Conservation (phyloP, 768 basidiomycete genomes). For the Clitopilus hobsonii region DNA sequence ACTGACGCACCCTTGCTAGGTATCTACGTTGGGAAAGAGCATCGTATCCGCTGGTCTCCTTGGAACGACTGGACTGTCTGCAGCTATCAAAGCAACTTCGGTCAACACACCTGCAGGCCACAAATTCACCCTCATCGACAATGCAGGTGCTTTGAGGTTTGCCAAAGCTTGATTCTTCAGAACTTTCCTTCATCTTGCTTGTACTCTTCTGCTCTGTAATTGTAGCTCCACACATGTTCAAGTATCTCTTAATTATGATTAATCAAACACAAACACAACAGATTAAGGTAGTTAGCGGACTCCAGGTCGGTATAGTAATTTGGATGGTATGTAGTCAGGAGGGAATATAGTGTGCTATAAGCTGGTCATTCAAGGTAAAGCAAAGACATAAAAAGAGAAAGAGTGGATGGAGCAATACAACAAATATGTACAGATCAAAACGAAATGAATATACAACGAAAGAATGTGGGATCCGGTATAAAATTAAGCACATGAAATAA, state of each 20-base stretch:
- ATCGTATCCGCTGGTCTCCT: constrained; percentile 48
- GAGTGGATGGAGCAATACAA: not conserved
- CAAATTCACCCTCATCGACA: constrained; percentile 52
- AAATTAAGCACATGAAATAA: not conserved
- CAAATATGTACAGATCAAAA: not conserved
- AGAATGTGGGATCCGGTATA: not conserved
- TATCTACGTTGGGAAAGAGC: constrained; percentile 49
- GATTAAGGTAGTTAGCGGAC: not conserved
- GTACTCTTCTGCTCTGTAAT: too few relatives aligned
- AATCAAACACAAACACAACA: not conserved
- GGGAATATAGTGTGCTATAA: not conserved
- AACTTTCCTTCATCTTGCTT: not conserved
- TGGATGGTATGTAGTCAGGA: not conserved
- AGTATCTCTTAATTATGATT: not conserved
- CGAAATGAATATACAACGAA: too few relatives aligned
- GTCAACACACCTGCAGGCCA: constrained; percentile 27
- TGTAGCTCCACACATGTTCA: not conserved
- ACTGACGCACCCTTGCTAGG: constrained; percentile 29
- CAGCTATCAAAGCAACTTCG: constrained; percentile 36
- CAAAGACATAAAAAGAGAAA: not conserved
- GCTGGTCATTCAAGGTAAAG: too few relatives aligned
- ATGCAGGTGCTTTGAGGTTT: constrained; percentile 40
- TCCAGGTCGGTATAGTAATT: not conserved
- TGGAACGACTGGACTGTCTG: constrained; percentile 45
- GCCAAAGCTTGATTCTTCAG: constrained; percentile 21